phyloP scores from a whole-genome alignment of 2,329 filamentous ascomycete genomes.

The Beauveria sp. region DNA sequence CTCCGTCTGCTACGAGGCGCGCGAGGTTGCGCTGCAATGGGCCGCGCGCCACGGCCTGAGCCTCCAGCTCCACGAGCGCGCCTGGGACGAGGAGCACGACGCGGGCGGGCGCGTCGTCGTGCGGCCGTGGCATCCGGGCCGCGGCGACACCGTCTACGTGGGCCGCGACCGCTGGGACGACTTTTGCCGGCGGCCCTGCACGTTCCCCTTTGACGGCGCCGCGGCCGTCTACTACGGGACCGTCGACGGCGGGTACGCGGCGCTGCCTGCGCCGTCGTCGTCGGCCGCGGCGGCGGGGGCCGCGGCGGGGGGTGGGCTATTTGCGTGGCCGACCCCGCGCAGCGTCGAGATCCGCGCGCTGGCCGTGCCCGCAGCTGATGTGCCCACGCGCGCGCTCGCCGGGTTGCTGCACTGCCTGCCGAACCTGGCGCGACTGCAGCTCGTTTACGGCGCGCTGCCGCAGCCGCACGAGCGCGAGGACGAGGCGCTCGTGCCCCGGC shows the following conservation, averaged over 20 bases:
- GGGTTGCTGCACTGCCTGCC: neutral
- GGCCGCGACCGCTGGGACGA: neutral
- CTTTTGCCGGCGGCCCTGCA: neutral
- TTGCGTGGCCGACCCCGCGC: neutral
- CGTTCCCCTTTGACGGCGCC: slow-evolving; percentile 1
- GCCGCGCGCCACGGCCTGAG: neutral
- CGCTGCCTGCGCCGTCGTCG: neutral
- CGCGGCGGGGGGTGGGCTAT: neutral
- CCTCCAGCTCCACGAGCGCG: neutral
- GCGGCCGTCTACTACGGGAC: slow-evolving; percentile 6
- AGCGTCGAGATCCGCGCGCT: neutral
- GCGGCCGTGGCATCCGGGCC: neutral
- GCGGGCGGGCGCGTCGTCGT: neutral
- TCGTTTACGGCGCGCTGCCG: neutral
- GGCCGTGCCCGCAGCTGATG: neutral
- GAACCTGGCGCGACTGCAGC: neutral
- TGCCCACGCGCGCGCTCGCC: neutral
- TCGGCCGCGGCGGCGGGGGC: neutral
- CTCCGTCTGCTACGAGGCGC: neutral
- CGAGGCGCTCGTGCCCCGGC: neutral
- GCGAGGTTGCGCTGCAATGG: neutral
- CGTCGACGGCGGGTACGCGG: neutral
- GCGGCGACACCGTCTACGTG: slow-evolving; percentile 1
- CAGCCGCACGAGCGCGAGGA: slow-evolving; percentile 5
- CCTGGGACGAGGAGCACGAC: slow-evolving; percentile 2